These are phyloP conservation scores for Coprinopsis marcescibilis DNA, from an alignment of 768 basidiomycete genomes.

Conservation along the genomic window DNA sequence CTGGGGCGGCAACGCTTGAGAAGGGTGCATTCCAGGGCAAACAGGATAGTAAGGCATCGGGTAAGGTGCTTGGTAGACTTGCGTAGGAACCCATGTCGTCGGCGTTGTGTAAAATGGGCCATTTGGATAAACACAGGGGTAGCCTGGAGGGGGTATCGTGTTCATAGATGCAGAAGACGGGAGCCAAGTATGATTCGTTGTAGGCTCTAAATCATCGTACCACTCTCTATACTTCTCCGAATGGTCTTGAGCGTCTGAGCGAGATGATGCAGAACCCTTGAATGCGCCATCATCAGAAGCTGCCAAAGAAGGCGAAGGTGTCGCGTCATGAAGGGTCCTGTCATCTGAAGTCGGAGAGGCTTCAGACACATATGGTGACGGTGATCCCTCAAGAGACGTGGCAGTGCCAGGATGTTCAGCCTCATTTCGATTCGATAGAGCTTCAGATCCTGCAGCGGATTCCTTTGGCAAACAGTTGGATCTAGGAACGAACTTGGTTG, in stretches of 20 bases:
- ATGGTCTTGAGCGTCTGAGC: neutral
- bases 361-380: neutral
- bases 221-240: slow-evolving; percentile 7
- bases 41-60: slow-evolving; percentile 6
- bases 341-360: slow-evolving; percentile 4
- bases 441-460: neutral
- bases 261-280: neutral
- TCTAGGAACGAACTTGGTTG: neutral
- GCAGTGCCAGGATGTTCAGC: neutral
- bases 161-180: slow-evolving; percentile 7
- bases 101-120: slow-evolving; percentile 2
- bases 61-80: slow-evolving; percentile 5
- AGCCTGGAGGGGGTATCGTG: slow-evolving; percentile 2
- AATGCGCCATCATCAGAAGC: neutral
- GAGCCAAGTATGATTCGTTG: neutral
- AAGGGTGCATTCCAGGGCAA: neutral
- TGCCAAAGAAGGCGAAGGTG: neutral
- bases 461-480: too few relatives aligned
- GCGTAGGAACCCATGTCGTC: slow-evolving; percentile 5
- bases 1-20: neutral
- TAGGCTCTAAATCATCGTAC: slow-evolving; percentile 9
- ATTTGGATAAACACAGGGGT: slow-evolving; percentile 8
- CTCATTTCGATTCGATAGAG: neutral
- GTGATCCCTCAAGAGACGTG: neutral
- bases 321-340: slow-evolving; percentile 5